Evolutionary conservation across 371 early-diverging fungal species (phyloP).

Genomic region (Zopfochytrium polystomum): DNA sequence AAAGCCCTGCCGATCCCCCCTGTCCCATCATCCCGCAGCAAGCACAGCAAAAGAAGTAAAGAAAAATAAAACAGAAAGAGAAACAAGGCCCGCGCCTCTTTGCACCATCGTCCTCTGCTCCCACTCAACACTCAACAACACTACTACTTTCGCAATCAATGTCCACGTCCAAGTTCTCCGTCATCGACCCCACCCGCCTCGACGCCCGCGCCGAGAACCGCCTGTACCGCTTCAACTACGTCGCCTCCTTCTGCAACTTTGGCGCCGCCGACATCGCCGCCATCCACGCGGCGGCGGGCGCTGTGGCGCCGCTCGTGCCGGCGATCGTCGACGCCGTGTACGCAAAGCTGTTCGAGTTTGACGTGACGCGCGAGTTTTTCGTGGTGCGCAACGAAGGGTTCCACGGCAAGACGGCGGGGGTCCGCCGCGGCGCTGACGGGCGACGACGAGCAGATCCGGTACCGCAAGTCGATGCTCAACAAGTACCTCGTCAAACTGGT

Average conservation of each 20-base stretch:
- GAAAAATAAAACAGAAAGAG: too few relatives aligned
- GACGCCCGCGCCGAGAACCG: constrained; percentile 63
- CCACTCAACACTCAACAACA: constrained; percentile 1
- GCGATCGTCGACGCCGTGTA: constrained; percentile 60
- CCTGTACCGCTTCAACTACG: constrained; percentile 69
- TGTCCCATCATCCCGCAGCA: too few relatives aligned
- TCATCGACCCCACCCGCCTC: constrained; percentile 57
- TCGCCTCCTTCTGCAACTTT: constrained; percentile 67
- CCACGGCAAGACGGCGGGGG: constrained; percentile 41
- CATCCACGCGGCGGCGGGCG: constrained; percentile 62
- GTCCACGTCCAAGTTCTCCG: background rate
- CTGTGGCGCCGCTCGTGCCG: constrained; percentile 69
- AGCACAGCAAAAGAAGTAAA: too few relatives aligned
- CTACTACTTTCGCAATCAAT: background rate
- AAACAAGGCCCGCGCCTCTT: too few relatives aligned
- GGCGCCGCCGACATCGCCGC: constrained; percentile 57
- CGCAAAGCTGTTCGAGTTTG: constrained; percentile 35
- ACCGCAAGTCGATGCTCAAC: constrained; percentile 73
- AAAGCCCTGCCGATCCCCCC: too few relatives aligned
- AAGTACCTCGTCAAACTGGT: constrained; percentile 73
- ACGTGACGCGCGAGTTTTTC: constrained; percentile 43
- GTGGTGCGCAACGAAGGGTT: constrained; percentile 69
- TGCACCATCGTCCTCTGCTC: too few relatives aligned
- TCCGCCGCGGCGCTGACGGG: constrained; percentile 53
- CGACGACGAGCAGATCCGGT: constrained; percentile 71